Percentiles rank a stretch among this genome's conserved stretches.
Evolutionary conservation across 75 land plant species (phyloP).

Genomic region (Pseudotsuga menziesii): DNA sequence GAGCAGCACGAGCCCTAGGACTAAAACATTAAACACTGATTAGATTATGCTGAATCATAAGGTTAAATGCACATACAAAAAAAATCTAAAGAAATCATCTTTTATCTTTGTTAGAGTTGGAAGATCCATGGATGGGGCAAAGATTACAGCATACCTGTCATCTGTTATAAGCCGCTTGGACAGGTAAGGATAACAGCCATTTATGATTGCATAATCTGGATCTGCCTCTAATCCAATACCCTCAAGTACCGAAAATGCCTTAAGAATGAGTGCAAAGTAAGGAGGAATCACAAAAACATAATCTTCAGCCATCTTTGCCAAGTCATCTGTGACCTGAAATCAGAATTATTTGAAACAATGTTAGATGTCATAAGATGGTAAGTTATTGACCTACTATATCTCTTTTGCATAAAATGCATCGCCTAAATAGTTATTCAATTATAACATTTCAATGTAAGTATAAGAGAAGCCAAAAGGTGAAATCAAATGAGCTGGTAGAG

Average conservation of each 20-base stretch:
- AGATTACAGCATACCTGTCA: slow-evolving; percentile 39
- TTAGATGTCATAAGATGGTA: background rate
- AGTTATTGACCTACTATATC: background rate
- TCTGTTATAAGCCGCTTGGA: slow-evolving; percentile 50
- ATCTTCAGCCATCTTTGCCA: slow-evolving; percentile 40
- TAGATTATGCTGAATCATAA: background rate
- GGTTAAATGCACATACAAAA: background rate
- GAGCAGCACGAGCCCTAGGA: slow-evolving; percentile 40
- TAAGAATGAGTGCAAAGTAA: slow-evolving; percentile 49
- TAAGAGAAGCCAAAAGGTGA: background rate
- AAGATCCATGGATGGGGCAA: background rate
- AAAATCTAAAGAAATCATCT: background rate
- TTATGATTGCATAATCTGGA: slow-evolving; percentile 46
- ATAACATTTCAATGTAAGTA: background rate
- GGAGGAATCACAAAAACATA: slow-evolving; percentile 49
- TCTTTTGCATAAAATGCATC: background rate
- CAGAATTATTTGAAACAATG: too few relatives aligned
- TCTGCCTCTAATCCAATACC: slow-evolving; percentile 53
- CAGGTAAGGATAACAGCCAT: slow-evolving; percentile 51
- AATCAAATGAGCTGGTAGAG: background rate
- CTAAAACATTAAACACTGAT: slow-evolving; percentile 16
- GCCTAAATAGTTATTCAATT: background rate
- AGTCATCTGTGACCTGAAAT: slow-evolving; percentile 38
- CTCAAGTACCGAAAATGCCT: slow-evolving; percentile 46
- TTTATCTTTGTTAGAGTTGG: background rate